Evolutionary conservation across 164 flowering plant genomes (phyloP), one percentile per base, ranked within the genome.

Genomic region (Berberis thunbergii): DNA sequence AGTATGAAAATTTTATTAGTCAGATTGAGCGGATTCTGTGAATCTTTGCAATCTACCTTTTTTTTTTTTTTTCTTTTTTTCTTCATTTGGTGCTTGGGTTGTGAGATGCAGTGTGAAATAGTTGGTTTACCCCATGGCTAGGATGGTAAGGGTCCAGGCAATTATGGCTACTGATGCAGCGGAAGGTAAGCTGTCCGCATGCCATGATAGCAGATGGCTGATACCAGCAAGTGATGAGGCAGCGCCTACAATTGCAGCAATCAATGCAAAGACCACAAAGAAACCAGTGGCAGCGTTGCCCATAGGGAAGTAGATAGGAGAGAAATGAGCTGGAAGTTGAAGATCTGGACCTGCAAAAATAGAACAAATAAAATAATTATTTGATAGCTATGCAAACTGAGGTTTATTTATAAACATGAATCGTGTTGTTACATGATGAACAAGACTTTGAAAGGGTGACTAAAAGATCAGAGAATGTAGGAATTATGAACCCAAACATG

Each of bases 271-370:
- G 4, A 73, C 61, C 45, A 89, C 89, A 52, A 89, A 92, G 79
- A 92, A 92, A 11, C 98, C 96, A 2, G 96, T 92, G 45, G 96
- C 95, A 0, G 88, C 87, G 50, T 92, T 89, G 50, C 93, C 96
- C 87, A 89, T 87, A 1, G 98, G 91, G 65, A 87, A 93, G 78
- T 77, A 80, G 49, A 89, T 82, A 9, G 96, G 97, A 2, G 96
- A 84, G 70, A 93, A 89, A 67, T 84, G 85, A 6, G 94, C 91
- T 13, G 98, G 97, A 6, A 93, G 87, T 1, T 68, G 59, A 43
- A 85, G 72, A 1, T 69, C 85, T 26, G 90, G 78, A 39, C 86
- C 97, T 90, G 90, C 69, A 62, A 61, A 26, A 9, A 26, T 26
- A 26, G 26, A 26, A 26, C 26, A 26, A 26, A 26, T 26, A 26